Conservation (phyloP, 75 land plant species). For the Cunninghamia lanceolata region DNA sequence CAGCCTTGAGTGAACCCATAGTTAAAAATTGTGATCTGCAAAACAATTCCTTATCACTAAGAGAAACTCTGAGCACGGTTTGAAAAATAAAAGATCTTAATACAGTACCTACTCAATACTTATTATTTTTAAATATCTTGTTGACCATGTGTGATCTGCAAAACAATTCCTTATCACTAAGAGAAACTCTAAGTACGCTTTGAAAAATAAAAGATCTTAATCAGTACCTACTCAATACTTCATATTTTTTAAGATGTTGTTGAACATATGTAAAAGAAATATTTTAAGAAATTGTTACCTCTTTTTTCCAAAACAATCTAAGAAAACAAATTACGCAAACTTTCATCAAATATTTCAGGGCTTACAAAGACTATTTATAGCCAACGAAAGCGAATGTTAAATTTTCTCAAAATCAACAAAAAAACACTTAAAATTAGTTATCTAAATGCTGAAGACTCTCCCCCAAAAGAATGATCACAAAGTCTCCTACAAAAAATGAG, state of each 20-base stretch:
- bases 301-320: background rate
- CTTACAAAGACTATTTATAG: too few species aligned
- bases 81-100: background rate
- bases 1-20: slow-evolving; percentile 34
- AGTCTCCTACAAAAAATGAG: too few species aligned
- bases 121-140: background rate
- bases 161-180: background rate
- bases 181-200: background rate
- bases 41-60: background rate
- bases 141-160: background rate
- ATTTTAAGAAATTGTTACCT: background rate
- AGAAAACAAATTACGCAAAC: background rate
- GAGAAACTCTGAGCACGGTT: background rate
- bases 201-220: background rate
- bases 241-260: background rate
- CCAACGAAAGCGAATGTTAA: too few species aligned
- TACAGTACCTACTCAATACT: background rate
- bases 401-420: too few species aligned
- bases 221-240: background rate
- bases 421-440: too few species aligned
- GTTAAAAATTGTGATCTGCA: slow-evolving; percentile 1
- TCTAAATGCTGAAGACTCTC: too few species aligned
- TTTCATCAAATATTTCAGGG: background rate
- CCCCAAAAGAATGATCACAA: too few species aligned
- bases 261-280: background rate